Percentiles rank a stretch among this genome's conserved stretches.
Conservation (phyloP, 257 asterid species). For the Leonotis leonurus region DNA sequence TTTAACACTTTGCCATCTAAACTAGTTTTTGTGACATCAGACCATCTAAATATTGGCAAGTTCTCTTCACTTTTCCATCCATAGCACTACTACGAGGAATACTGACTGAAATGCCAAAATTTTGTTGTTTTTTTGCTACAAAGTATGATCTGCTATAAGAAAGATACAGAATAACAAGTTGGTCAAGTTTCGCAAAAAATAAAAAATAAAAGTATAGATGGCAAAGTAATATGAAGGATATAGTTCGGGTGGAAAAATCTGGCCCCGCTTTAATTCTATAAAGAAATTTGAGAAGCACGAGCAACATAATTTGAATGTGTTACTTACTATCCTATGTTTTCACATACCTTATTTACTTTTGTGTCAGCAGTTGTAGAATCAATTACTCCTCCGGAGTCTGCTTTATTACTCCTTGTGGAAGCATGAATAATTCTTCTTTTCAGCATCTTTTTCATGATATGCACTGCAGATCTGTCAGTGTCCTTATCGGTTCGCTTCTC, state of each 20-base stretch:
- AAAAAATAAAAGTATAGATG: neutral
- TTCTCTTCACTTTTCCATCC: neutral
- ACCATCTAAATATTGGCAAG: neutral
- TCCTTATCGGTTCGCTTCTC: constrained; percentile 59
- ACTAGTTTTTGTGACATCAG: neutral
- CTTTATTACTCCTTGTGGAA: constrained; percentile 30
- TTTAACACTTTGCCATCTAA: too few relatives aligned
- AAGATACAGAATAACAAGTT: neutral
- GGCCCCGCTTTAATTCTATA: neutral
- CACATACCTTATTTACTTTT: constrained; percentile 56
- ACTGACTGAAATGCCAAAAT: neutral
- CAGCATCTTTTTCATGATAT: constrained; percentile 65
- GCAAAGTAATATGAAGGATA: neutral
- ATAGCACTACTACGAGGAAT: neutral
- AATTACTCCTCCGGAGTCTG: constrained; percentile 34
- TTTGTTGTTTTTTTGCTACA: neutral
- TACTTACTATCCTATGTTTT: neutral
- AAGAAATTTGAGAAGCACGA: too few relatives aligned
- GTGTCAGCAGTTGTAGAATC: constrained; percentile 58
- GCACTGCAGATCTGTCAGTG: constrained; percentile 54
- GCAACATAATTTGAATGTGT: neutral
- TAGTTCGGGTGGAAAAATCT: neutral
- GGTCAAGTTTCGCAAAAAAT: neutral
- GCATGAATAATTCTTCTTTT: constrained; percentile 43
- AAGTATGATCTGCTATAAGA: neutral